A percentile compares a stretch with the other conserved stretches of the same genome.
phyloP scores from a whole-genome alignment of 2,329 filamentous ascomycete species.

The Sclerotinia minor region DNA sequence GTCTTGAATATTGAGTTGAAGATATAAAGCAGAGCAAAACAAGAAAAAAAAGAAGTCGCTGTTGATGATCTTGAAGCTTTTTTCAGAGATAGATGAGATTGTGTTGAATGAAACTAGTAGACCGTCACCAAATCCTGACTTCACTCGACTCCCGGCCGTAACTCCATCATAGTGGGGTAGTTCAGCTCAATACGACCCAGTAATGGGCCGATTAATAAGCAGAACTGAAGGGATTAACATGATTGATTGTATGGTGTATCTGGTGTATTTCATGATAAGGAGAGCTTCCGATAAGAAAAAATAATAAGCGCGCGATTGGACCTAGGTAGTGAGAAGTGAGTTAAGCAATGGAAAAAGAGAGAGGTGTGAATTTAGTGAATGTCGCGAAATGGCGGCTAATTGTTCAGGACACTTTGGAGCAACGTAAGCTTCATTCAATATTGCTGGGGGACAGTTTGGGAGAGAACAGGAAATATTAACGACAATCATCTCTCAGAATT shows the following conservation, averaged over 20 bases:
- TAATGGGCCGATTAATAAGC: conserved; percentile 9
- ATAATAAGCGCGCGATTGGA: neutral
- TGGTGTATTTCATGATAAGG: conserved; percentile 1
- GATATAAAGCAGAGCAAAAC: conserved; percentile 4
- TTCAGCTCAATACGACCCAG: conserved; percentile 1
- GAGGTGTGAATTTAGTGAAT: conserved; percentile 16
- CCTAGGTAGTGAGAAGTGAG: neutral
- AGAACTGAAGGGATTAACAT: rapidly evolving
- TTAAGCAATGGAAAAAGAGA: neutral
- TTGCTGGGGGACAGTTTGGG: conserved; percentile 15
- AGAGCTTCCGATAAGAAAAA: neutral
- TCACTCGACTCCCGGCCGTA: conserved; percentile 5
- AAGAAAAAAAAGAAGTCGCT: neutral
- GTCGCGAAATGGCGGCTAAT: conserved; percentile 17
- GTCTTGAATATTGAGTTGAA: neutral
- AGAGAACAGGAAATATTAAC: conserved; percentile 10
- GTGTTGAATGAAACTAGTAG: conserved; percentile 3
- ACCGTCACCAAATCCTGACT: neutral
- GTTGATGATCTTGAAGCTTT: conserved; percentile 6
- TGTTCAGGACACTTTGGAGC: conserved; percentile 33
- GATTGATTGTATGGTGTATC: no score
- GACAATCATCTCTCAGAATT: conserved; percentile 8
- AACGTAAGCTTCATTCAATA: conserved; percentile 36
- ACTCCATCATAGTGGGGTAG: conserved; percentile 2
- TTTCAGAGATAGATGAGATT: neutral